A percentile compares a stretch with the other conserved stretches of the same genome.
These are phyloP conservation scores for Gypsophila paniculata DNA, from an alignment of 179 eudicot genomes.

Conservation along the genomic window DNA sequence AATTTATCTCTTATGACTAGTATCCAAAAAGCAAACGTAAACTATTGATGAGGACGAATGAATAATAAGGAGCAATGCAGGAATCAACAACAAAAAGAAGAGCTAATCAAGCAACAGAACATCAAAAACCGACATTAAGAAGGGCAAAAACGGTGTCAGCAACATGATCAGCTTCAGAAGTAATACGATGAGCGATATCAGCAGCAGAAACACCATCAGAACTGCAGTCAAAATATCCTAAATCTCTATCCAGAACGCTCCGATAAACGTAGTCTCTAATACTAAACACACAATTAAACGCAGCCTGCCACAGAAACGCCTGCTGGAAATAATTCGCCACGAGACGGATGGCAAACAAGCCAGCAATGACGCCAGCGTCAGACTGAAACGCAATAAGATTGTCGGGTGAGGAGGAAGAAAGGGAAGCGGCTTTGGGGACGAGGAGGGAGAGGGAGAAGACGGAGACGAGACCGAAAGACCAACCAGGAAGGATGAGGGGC, in stretches of 20 bases:
- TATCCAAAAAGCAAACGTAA: too few species aligned
- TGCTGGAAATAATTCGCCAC: conserved; percentile 68
- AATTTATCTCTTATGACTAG: too few species aligned
- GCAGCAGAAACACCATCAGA: conserved; percentile 44
- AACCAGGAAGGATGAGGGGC: conserved; percentile 61
- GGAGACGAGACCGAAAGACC: conserved; percentile 63
- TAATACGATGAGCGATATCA: conserved; percentile 74
- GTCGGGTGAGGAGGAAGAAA: conserved; percentile 36
- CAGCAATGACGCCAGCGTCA: conserved; percentile 47
- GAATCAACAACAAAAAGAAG: not conserved
- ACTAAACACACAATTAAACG: conserved; percentile 44
- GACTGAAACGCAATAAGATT: conserved; percentile 26
- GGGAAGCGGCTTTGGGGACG: conserved; percentile 47
- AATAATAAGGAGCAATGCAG: not conserved
- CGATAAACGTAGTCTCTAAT: conserved; percentile 57
- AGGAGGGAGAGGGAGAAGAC: conserved; percentile 64
- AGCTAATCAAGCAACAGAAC: not conserved
- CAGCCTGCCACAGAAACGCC: conserved; percentile 76
- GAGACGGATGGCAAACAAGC: conserved; percentile 40
- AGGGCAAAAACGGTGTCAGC: conserved; percentile 78
- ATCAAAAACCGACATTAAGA: conserved; percentile 51
- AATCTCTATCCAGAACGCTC: conserved; percentile 77
- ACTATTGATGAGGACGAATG: too few species aligned
- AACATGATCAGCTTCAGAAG: conserved; percentile 77
- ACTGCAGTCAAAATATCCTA: conserved; percentile 73